Conservation (phyloP, 1,139 yeast genomes). For the Kazachstania sp. region DNA sequence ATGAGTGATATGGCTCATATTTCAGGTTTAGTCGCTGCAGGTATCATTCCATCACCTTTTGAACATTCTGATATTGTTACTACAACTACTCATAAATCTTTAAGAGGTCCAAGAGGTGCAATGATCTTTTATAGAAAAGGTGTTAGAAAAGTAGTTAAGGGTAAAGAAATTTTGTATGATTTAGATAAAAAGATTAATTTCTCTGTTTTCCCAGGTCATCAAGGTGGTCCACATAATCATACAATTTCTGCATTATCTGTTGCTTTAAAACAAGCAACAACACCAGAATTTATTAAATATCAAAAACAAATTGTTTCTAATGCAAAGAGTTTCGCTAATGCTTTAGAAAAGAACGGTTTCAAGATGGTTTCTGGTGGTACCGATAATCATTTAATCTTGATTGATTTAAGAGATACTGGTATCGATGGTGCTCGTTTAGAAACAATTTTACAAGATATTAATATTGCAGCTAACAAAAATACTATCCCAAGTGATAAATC, state of each 20-base stretch:
- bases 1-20: constrained; percentile 96
- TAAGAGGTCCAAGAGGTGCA: constrained; percentile 98
- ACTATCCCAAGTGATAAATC: constrained; percentile 94
- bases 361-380: constrained; percentile 86
- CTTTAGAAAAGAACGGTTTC: constrained; percentile 60
- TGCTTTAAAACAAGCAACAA: constrained; percentile 80
- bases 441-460: constrained; percentile 77
- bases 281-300: constrained; percentile 80
- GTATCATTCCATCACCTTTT: constrained; percentile 87
- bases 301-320: constrained; percentile 75
- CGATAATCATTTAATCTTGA: constrained; percentile 85
- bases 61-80: constrained; percentile 93
- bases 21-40: constrained; percentile 89
- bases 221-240: constrained; percentile 98
- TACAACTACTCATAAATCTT: constrained; percentile 93
- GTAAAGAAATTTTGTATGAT: constrained; percentile 79
- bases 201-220: constrained; percentile 97
- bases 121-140: constrained; percentile 97
- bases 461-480: constrained; percentile 93
- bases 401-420: constrained; percentile 72
- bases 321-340: constrained; percentile 68
- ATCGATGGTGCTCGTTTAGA: constrained; percentile 96
- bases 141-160: constrained; percentile 72
- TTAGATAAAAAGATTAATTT: constrained; percentile 86
- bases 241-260: constrained; percentile 93